These are phyloP conservation scores for Epichloe uncinata DNA, from an alignment of 2,329 filamentous ascomycete genomes.

Conservation along the genomic window DNA sequence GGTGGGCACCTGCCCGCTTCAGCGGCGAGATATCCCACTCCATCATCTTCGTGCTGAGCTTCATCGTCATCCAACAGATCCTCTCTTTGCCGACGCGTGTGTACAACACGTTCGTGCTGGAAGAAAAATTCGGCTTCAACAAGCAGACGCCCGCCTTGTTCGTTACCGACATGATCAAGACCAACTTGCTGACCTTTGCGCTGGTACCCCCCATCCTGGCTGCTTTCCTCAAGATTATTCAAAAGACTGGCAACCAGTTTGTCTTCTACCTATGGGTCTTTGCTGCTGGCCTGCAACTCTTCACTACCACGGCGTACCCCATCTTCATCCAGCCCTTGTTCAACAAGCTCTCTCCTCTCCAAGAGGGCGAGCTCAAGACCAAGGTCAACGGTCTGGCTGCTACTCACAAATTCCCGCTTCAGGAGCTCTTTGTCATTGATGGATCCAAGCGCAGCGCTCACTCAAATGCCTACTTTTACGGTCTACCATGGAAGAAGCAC, in stretches of 20 bases:
- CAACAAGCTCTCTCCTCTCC: slow-evolving; percentile 91
- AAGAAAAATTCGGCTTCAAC: slow-evolving; percentile 96
- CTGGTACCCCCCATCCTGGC: slow-evolving; percentile 85
- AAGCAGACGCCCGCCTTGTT: slow-evolving; percentile 89
- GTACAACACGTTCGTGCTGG: slow-evolving; percentile 90
- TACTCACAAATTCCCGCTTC: slow-evolving; percentile 79
- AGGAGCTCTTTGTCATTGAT: slow-evolving; percentile 89
- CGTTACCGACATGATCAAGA: slow-evolving; percentile 82
- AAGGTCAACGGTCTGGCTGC: slow-evolving; percentile 74
- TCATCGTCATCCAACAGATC: slow-evolving; percentile 68
- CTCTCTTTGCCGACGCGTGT: slow-evolving; percentile 70
- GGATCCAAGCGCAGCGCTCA: slow-evolving; percentile 78
- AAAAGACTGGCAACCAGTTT: slow-evolving; percentile 86
- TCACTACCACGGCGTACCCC: slow-evolving; percentile 92
- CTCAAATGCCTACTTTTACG: slow-evolving; percentile 91
- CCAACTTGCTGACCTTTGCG: slow-evolving; percentile 65
- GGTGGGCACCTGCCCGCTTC: slow-evolving; percentile 64
- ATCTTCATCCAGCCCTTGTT: slow-evolving; percentile 89
- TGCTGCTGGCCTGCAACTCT: slow-evolving; percentile 75
- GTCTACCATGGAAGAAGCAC: slow-evolving; percentile 98
- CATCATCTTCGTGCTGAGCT: slow-evolving; percentile 80
- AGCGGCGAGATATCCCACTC: slow-evolving; percentile 88
- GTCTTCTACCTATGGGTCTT: slow-evolving; percentile 98
- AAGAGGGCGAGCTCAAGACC: slow-evolving; percentile 77
- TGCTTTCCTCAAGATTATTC: slow-evolving; percentile 85